Percentiles rank a stretch among this genome's conserved stretches.
Evolutionary conservation across 495 filamentous ascomycete genomes (phyloP).

Genomic region (Barbatosphaeria neglecta): DNA sequence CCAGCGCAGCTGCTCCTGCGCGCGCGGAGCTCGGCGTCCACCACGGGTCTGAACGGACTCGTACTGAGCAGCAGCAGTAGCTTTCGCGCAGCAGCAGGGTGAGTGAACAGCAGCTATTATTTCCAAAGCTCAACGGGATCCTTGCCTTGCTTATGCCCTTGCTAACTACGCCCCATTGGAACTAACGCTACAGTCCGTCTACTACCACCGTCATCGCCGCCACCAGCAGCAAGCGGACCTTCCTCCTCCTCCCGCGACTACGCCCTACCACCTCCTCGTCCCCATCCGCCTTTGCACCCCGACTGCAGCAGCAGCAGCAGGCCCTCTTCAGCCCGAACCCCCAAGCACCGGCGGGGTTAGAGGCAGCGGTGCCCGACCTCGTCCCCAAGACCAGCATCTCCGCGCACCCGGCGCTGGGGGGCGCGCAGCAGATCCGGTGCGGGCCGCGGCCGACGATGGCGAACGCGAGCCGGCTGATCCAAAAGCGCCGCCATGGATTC

Average conservation of each 20-base stretch:
- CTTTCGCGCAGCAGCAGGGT: neutral
- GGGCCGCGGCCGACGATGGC: conserved; percentile 34
- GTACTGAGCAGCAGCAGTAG: neutral
- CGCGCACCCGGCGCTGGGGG: conserved; percentile 26
- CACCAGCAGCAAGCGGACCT: conserved; percentile 11
- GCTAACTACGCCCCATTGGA: no score
- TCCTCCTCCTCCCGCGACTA: conserved; percentile 27
- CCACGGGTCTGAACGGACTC: no score
- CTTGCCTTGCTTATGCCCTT: no score
- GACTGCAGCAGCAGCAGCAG: neutral
- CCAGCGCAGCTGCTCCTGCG: neutral
- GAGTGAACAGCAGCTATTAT: no score
- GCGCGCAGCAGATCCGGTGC: conserved; percentile 28
- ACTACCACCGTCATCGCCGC: neutral
- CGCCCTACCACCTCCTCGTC: conserved; percentile 21
- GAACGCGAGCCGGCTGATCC: conserved; percentile 27
- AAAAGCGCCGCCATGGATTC: conserved; percentile 36
- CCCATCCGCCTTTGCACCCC: conserved; percentile 5
- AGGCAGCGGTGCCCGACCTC: conserved; percentile 18
- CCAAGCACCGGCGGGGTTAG: conserved; percentile 1
- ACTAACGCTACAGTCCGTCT: neutral
- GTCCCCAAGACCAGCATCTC: conserved; percentile 24
- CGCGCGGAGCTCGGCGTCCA: neutral
- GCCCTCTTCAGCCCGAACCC: neutral
- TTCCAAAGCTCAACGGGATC: no score